These are phyloP conservation scores for Amanita pseudoporphyria DNA, from an alignment of 768 basidiomycete species.

Conservation along the genomic window DNA sequence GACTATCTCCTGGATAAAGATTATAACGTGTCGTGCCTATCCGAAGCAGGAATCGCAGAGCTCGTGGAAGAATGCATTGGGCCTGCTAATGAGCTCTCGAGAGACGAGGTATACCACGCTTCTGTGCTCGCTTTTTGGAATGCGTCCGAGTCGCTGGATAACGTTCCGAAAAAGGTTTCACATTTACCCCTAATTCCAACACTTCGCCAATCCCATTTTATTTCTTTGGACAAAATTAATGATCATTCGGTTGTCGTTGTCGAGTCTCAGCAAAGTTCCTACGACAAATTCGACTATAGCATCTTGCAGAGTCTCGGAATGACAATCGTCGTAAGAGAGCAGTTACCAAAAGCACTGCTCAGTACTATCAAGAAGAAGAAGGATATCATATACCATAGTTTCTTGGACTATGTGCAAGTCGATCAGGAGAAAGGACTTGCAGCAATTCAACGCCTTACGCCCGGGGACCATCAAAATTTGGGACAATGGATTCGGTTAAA, in stretches of 20 bases:
- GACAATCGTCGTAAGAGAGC: conserved; percentile 14
- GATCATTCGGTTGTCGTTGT: conserved; percentile 18
- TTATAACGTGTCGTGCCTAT: conserved; percentile 19
- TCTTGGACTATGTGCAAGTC: conserved; percentile 13
- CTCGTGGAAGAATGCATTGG: conserved; percentile 12
- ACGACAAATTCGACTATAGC: conserved; percentile 11
- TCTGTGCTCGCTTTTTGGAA: conserved; percentile 1
- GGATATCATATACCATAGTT: conserved; percentile 10
- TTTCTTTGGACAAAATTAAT: conserved; percentile 21
- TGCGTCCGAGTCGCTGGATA: not conserved
- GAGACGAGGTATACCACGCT: not conserved
- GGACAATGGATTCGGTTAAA: conserved; percentile 22
- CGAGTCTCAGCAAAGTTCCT: not conserved
- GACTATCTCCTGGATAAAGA: conserved; percentile 12
- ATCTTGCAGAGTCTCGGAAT: conserved; percentile 16
- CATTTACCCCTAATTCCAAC: not conserved
- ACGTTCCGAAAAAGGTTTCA: not conserved
- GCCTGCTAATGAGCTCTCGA: not conserved
- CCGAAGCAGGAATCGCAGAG: conserved; percentile 9
- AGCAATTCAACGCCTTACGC: conserved; percentile 15
- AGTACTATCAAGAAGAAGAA: conserved; percentile 11
- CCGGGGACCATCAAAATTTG: conserved; percentile 13
- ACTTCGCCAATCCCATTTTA: not conserved
- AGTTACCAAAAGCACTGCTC: conserved; percentile 13
- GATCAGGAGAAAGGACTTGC: conserved; percentile 7